Percentiles rank a stretch among this genome's conserved stretches.
phyloP scores from a whole-genome alignment of 768 basidiomycete genomes.

The Kwoniella dendrophila region DNA sequence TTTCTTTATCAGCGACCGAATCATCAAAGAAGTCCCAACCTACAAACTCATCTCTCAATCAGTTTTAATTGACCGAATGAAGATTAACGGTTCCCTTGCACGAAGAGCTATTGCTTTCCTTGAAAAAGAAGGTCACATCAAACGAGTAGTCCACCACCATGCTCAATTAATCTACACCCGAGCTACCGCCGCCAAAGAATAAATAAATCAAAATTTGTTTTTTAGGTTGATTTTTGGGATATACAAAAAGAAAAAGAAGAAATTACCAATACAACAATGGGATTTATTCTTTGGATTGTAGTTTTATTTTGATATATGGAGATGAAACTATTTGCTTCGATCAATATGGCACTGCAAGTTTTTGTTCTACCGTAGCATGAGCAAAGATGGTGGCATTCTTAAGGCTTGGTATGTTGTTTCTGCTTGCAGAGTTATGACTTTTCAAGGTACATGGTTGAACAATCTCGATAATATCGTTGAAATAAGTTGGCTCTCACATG shows the following conservation, averaged over 20 bases:
- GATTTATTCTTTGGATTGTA: conserved; percentile 12
- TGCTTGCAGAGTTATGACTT: too few relatives aligned
- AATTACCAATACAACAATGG: too few relatives aligned
- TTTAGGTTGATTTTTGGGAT: neutral
- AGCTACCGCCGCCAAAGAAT: conserved; percentile 52
- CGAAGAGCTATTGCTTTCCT: conserved; percentile 86
- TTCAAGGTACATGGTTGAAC: too few relatives aligned
- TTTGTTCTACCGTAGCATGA: too few relatives aligned
- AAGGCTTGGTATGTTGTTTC: too few relatives aligned
- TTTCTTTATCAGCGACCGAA: conserved; percentile 57
- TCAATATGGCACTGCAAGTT: neutral
- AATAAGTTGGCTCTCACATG: too few relatives aligned
- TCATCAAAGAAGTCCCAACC: conserved; percentile 97
- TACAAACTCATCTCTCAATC: conserved; percentile 98
- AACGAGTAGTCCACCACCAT: conserved; percentile 94
- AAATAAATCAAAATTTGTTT: conserved; percentile 20
- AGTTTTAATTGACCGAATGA: conserved; percentile 97
- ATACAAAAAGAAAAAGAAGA: too few relatives aligned
- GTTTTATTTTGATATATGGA: neutral
- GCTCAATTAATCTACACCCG: conserved; percentile 86
- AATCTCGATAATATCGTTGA: too few relatives aligned
- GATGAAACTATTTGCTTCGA: conserved; percentile 6
- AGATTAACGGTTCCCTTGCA: conserved; percentile 92
- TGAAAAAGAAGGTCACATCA: conserved; percentile 91
- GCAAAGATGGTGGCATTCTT: too few relatives aligned